A percentile compares a stretch with the other conserved stretches of the same genome.
Evolutionary conservation across 108 stramenopile species (phyloP).

Genomic region (Skeletonema grethae): DNA sequence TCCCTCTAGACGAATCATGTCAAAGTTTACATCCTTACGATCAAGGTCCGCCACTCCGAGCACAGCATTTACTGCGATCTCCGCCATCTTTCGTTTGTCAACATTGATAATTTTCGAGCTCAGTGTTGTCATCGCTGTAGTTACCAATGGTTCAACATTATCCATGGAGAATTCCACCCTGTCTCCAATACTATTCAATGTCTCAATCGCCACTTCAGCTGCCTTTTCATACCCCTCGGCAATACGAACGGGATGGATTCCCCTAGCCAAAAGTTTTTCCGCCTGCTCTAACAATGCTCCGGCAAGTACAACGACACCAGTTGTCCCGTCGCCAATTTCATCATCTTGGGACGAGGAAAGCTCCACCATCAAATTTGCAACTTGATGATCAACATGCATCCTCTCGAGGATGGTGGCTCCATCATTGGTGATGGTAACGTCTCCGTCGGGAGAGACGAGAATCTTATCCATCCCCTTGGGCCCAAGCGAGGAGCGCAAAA

Average conservation of each 20-base stretch:
- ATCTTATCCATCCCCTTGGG: slow-evolving; percentile 99
- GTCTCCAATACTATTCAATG: slow-evolving; percentile 89
- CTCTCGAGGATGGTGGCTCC: slow-evolving; percentile 98
- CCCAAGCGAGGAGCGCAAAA: slow-evolving; percentile 96
- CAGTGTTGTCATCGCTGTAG: slow-evolving; percentile 97
- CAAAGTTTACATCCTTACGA: slow-evolving; percentile 98
- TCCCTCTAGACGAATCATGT: slow-evolving; percentile 99
- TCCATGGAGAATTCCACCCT: slow-evolving; percentile 85
- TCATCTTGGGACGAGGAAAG: slow-evolving; percentile 95
- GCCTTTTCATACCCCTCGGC: slow-evolving; percentile 98
- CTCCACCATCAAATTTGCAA: slow-evolving; percentile 97
- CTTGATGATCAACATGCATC: slow-evolving; percentile 95
- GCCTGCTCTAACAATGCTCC: slow-evolving; percentile 98
- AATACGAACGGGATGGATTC: slow-evolving; percentile 97
- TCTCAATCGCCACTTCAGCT: slow-evolving; percentile 87
- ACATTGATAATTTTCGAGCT: slow-evolving; percentile 96
- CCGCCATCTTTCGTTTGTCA: slow-evolving; percentile 95
- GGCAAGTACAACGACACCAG: slow-evolving; percentile 98
- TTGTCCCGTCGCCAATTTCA: slow-evolving; percentile 99
- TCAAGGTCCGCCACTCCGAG: slow-evolving; percentile 96
- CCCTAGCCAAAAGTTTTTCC: slow-evolving; percentile 89
- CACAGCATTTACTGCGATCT: slow-evolving; percentile 96
- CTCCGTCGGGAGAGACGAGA: slow-evolving; percentile 96
- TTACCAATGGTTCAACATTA: slow-evolving; percentile 85
- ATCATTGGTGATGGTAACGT: slow-evolving; percentile 99